Percentiles rank a stretch among this genome's conserved stretches.
phyloP scores from a whole-genome alignment of 106 monocot species.

The Dendrobium officinale region DNA sequence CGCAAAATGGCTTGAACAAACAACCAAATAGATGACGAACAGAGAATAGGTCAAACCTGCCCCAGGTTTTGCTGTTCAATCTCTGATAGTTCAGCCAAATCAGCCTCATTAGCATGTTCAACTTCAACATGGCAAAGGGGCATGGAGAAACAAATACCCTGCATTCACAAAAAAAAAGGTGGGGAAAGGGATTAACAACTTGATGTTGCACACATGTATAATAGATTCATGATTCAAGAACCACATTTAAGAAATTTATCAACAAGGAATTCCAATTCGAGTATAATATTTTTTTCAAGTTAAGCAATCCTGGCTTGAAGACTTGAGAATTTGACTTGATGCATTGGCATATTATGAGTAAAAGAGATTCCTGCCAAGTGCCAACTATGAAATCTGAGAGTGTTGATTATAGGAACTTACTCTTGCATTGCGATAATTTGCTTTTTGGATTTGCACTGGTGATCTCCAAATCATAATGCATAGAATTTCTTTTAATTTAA shows the following conservation, averaged over 20 bases:
- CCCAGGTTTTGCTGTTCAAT: constrained; percentile 72
- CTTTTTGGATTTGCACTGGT: background rate
- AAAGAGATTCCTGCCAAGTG: background rate
- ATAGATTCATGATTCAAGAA: background rate
- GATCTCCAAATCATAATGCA: background rate
- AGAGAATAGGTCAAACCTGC: constrained; percentile 36
- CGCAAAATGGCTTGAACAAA: background rate
- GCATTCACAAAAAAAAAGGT: background rate
- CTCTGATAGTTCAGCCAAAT: constrained; percentile 77
- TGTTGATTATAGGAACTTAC: background rate
- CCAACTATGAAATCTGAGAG: background rate
- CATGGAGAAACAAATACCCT: constrained; percentile 81
- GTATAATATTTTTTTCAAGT: background rate
- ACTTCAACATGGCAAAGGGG: constrained; percentile 71
- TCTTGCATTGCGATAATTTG: background rate
- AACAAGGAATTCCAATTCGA: background rate
- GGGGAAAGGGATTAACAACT: background rate
- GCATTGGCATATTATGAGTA: background rate
- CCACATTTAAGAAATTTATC: background rate
- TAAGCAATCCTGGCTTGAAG: background rate
- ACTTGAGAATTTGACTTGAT: background rate
- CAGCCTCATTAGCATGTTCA: constrained; percentile 69
- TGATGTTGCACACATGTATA: background rate
- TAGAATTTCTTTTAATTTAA: background rate
- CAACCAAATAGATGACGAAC: background rate